Base-by-base conservation (phyloP, 2,329 filamentous ascomycete species). In the Basipetospora chlamydospora region DNA sequence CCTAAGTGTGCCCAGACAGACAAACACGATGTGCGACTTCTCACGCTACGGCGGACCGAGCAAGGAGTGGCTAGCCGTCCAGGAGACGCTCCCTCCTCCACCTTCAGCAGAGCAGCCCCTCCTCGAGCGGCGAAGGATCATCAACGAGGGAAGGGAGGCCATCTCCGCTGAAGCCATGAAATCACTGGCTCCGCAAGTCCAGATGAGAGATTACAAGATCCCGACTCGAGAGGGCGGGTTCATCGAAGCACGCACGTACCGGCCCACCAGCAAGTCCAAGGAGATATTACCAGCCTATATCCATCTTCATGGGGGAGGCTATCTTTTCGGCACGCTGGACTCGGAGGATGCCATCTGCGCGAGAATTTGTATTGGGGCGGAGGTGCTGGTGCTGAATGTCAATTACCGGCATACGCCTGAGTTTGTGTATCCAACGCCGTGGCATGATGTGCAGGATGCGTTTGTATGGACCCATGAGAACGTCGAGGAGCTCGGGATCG, bases 381-480 rank as follows among this genome's bases (percentile, higher is more conserved):
- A 52, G 1, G 55, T 64, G 2, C 50, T 66, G 0, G 67, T 74
- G 0, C 44, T 74, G 1, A 69, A 71, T 28, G 54, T 74, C 10
- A 70, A 72, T 43, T 76, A 76, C 46, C 63, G 73, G 0, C 70
- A 76, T 44, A 70, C 70, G 0, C 71, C 71, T 0, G 64, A 74
- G 35, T 52, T 61, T 42, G 44, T 40, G 0, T 75, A 66, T 39
- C 73, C 72, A 0, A 64, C 59, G 0, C 59, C 63, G 0, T 72
- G 63, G 62, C 41, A 66, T 29, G 73, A 77, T 32, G 49, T 57
- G 0, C 61, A 70, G 39, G 72, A 75, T 31, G 60, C 63, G 0
- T 66, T 73, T 22, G 52, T 59, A 13, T 77, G 70, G 72, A 47
- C 70, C 0, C 62, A 71, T 34, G 49, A 52, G 11, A 52, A 67